These are phyloP conservation scores for Hypoxylon cercidicola DNA, from an alignment of 495 filamentous ascomycete species.

Conservation along the genomic window DNA sequence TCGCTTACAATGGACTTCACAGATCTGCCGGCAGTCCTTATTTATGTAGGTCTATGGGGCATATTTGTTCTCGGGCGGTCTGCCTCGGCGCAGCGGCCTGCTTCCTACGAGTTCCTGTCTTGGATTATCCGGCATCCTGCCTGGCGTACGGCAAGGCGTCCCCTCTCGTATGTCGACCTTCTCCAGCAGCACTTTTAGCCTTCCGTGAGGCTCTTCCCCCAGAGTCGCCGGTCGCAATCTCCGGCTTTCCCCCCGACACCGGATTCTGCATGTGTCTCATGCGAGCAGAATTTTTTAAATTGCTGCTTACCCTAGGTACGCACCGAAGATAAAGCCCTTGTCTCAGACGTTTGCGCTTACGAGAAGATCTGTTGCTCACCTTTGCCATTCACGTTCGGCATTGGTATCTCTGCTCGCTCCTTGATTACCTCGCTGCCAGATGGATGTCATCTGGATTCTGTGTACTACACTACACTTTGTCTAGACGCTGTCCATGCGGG, in stretches of 20 bases:
- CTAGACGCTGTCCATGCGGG: too few relatives aligned
- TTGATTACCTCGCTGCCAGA: too few relatives aligned
- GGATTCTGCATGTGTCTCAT: constrained; percentile 17
- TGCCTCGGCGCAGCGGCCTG: constrained; percentile 9
- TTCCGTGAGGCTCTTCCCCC: constrained; percentile 11
- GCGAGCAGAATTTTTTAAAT: background rate
- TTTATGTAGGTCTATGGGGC: background rate
- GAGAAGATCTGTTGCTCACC: too few relatives aligned
- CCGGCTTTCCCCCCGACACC: constrained; percentile 8
- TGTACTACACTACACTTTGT: too few relatives aligned
- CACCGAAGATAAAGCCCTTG: too few relatives aligned
- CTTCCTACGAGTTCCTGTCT: background rate
- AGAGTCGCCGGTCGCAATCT: constrained; percentile 5
- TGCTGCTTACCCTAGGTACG: too few relatives aligned
- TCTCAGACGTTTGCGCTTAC: too few relatives aligned
- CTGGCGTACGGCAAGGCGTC: background rate
- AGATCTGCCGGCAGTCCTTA: constrained; percentile 14
- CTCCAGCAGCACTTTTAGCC: constrained; percentile 6
- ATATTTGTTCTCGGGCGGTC: constrained; percentile 1
- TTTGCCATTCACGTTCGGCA: too few relatives aligned
- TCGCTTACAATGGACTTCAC: constrained; percentile 9
- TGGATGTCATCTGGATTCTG: too few relatives aligned
- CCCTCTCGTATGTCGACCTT: background rate
- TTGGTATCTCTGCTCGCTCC: too few relatives aligned
- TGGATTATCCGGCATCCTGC: constrained; percentile 5